Evolutionary conservation across 2,329 filamentous ascomycete genomes (phyloP), one percentile per base, ranked within the genome.

Genomic region (Fusarium xylarioides): DNA sequence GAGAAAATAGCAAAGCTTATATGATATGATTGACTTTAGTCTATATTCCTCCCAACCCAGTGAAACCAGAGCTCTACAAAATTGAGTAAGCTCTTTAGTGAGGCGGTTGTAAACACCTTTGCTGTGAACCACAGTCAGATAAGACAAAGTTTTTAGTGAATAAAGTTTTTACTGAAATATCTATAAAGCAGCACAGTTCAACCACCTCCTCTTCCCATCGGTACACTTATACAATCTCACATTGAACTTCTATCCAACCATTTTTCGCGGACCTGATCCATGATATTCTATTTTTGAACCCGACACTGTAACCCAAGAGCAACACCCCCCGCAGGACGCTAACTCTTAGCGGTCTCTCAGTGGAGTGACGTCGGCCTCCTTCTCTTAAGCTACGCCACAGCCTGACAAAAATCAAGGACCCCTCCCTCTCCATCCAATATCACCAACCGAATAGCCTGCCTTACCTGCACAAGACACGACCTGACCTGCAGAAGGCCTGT

Each of bases 291-390:
- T 70, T 70, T 66, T 70, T 42, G 66, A 65, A 60, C 26, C 23
- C 28, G 38, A 19, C 47, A 26, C 42, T 54, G 40, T 40, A 47
- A 53, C 35, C 34, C 42, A 35, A 40, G 35, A 66, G 34, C 14
- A 37, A 49, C 32, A 19, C 43, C 54, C 65, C 62, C 71, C 67
- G 56, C 70, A 74, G 66, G 52, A 68, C 70, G 67, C 71, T 74
- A 74, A 66, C 54, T 63, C 35, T 47, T 73, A 73, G 70, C 57
- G 60, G 26, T 35, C 60, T 65, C 30, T 42, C 63, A 71, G 68
- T 72, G 69, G 68, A 72, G 69, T 71, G 68, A 72, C 69, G 69
- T 71, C 68, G 50, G 68, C 23, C 37, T 35, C 21, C 38, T n/a
- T n/a, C n/a, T n/a, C n/a, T n/a, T n/a, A n/a, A n/a, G n/a, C n/a